These are phyloP conservation scores for Aureobasidium lini DNA, from an alignment of 2,329 filamentous ascomycete species.

Conservation along the genomic window DNA sequence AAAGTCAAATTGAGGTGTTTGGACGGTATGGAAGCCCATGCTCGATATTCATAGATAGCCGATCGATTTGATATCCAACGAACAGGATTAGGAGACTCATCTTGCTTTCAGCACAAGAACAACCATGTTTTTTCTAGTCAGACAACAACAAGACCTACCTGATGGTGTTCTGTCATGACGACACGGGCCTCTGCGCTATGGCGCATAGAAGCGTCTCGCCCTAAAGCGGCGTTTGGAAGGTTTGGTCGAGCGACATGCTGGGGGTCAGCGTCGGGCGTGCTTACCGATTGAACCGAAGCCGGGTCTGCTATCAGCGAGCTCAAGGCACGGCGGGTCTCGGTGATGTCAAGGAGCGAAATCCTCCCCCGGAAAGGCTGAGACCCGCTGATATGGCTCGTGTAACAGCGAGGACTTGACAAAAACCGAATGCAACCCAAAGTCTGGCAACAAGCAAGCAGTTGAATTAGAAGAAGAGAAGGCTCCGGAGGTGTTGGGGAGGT, in stretches of 20 bases:
- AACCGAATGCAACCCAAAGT: background rate
- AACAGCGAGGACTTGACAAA: background rate
- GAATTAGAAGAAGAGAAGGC: background rate
- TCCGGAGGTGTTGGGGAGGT: background rate
- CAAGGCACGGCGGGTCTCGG: conserved; percentile 2
- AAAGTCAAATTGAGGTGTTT: background rate
- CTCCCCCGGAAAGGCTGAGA: background rate
- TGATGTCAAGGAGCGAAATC: conserved; percentile 8
- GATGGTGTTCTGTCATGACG: background rate
- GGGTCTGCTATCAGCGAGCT: conserved; percentile 6
- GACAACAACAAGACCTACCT: no score
- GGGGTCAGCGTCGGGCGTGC: background rate
- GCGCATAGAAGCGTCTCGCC: conserved; percentile 7
- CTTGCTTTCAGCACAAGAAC: background rate
- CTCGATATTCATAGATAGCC: background rate
- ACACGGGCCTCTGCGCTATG: background rate
- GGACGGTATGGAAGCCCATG: background rate
- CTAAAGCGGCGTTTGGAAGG: background rate
- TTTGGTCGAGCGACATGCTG: background rate
- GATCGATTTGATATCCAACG: background rate
- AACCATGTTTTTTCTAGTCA: background rate
- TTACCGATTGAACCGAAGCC: conserved; percentile 3
- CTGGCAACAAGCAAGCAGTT: background rate
- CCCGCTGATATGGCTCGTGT: conserved; percentile 10
- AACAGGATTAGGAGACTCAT: background rate